These are phyloP conservation scores for Cryptomeria japonica DNA, from an alignment of 75 land plant species.

Conservation along the genomic window DNA sequence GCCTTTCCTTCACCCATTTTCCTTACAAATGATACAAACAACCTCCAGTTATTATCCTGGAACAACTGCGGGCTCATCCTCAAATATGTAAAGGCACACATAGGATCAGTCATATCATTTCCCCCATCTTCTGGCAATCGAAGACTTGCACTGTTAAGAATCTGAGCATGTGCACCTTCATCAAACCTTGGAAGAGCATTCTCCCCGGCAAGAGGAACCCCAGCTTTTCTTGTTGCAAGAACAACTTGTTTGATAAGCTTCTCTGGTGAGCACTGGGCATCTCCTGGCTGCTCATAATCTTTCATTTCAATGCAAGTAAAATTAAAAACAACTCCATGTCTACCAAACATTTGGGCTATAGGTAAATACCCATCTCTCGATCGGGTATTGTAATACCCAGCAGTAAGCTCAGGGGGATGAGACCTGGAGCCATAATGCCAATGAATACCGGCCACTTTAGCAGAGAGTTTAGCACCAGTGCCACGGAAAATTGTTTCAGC, in stretches of 20 bases:
- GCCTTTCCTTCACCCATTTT: slow-evolving; percentile 58
- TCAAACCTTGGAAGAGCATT: slow-evolving; percentile 85
- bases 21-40: slow-evolving; percentile 72
- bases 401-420: slow-evolving; percentile 86
- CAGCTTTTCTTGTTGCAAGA: slow-evolving; percentile 54
- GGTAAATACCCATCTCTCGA: slow-evolving; percentile 69
- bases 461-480: slow-evolving; percentile 61
- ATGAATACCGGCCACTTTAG: slow-evolving; percentile 79
- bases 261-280: slow-evolving; percentile 77
- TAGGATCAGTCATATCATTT: slow-evolving; percentile 29
- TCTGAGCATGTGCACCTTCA: slow-evolving; percentile 66
- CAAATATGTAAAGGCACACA: slow-evolving; percentile 81
- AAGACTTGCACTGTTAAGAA: slow-evolving; percentile 27
- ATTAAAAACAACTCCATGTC: slow-evolving; percentile 71
- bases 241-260: slow-evolving; percentile 70
- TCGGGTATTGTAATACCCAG: slow-evolving; percentile 83
- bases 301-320: slow-evolving; percentile 87
- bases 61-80: slow-evolving; percentile 78
- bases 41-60: slow-evolving; percentile 75
- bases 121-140: slow-evolving; percentile 21
- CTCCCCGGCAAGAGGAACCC: slow-evolving; percentile 80
- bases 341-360: slow-evolving; percentile 66
- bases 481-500: slow-evolving; percentile 42
- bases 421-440: slow-evolving; percentile 85
- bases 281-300: slow-evolving; percentile 73